Evolutionary conservation across 1,139 yeast genomes (phyloP).

Genomic region (Candida sojae): DNA sequence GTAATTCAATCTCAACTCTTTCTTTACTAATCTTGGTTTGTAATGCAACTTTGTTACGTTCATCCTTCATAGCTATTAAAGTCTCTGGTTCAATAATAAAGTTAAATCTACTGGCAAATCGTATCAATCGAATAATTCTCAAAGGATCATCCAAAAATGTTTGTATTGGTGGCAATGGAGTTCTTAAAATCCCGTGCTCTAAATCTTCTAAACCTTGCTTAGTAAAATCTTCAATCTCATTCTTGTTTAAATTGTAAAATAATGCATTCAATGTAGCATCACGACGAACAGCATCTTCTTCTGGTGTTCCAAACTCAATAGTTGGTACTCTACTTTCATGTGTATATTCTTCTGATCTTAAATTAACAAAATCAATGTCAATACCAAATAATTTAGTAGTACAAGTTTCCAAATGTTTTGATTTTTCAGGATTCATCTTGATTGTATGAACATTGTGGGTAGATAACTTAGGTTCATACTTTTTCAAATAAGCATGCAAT

Average conservation of each 20-base stretch:
- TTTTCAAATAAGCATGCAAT: constrained; percentile 55
- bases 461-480: constrained; percentile 41
- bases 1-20: constrained; percentile 84
- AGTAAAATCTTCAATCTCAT: constrained; percentile 81
- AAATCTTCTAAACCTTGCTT: constrained; percentile 73
- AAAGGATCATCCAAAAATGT: constrained; percentile 94
- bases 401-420: constrained; percentile 95
- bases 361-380: constrained; percentile 90
- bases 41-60: constrained; percentile 59
- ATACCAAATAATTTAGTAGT: constrained; percentile 81
- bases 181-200: constrained; percentile 67
- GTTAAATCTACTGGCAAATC: constrained; percentile 82
- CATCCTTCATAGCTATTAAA: constrained; percentile 63
- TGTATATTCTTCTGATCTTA: constrained; percentile 84
- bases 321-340: constrained; percentile 80
- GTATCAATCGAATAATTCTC: constrained; percentile 75
- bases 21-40: constrained; percentile 81
- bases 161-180: constrained; percentile 81
- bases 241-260: constrained; percentile 74
- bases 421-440: constrained; percentile 89
- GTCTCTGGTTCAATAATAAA: constrained; percentile 66
- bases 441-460: constrained; percentile 71
- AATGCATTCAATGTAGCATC: constrained; percentile 94
- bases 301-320: constrained; percentile 80
- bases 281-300: constrained; percentile 87